A percentile compares a stretch with the other conserved stretches of the same genome.
These are phyloP conservation scores for Clausena lansium DNA, from an alignment of 345 rosid species.

Conservation along the genomic window DNA sequence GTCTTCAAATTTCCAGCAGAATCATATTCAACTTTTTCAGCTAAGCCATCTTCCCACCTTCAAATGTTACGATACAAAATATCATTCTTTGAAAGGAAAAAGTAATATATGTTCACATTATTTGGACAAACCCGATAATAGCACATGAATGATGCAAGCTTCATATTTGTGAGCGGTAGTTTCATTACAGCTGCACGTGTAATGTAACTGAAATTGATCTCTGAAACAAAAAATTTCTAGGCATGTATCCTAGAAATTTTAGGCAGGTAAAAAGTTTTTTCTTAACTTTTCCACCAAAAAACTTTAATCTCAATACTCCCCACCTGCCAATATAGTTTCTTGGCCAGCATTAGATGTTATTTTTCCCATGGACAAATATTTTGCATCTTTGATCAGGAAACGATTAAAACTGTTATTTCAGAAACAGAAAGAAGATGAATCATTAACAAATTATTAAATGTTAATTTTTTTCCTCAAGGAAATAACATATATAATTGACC, in stretches of 20 bases:
- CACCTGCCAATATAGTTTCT: background rate
- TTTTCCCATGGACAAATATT: background rate
- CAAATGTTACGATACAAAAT: slow-evolving; percentile 20
- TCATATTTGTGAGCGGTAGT: background rate
- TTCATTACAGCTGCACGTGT: background rate
- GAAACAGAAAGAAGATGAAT: background rate
- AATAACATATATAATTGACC: background rate
- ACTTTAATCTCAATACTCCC: background rate
- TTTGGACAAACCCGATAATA: background rate
- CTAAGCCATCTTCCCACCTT: slow-evolving; percentile 95
- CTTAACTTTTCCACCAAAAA: background rate
- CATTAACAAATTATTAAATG: background rate
- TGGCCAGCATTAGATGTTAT: background rate
- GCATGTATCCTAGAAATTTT: background rate
- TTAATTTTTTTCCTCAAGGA: background rate
- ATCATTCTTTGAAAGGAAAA: slow-evolving; percentile 8
- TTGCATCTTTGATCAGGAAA: background rate
- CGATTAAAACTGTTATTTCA: background rate
- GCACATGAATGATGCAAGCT: background rate
- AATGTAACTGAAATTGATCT: slow-evolving; percentile 1
- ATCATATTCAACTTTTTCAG: slow-evolving; percentile 50
- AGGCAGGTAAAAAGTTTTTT: background rate
- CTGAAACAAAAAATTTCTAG: background rate
- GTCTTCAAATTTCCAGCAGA: slow-evolving; percentile 60
- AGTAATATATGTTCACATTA: background rate